Conservation (phyloP, 371 early-diverging fungal species). For the Rozella allomycis region DNA sequence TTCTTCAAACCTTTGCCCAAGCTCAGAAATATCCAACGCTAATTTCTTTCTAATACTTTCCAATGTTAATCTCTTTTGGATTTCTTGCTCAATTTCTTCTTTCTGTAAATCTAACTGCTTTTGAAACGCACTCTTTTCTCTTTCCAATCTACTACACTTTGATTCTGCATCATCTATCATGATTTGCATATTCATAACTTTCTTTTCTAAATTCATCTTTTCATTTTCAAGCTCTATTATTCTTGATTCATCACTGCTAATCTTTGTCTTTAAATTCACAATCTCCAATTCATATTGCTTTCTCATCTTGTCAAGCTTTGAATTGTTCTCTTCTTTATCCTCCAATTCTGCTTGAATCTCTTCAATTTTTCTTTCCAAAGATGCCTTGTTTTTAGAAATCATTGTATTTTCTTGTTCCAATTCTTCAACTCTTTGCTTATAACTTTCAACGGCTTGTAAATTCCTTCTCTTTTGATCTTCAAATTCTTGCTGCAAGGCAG, state of each 20-base stretch:
- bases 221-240: too few relatives aligned
- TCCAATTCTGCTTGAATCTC: conserved; percentile 18
- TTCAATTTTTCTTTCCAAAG: conserved; percentile 24
- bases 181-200: too few relatives aligned
- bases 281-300: too few relatives aligned
- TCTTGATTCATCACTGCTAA: too few relatives aligned
- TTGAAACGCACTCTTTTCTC: conserved; percentile 25
- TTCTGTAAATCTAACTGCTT: conserved; percentile 18
- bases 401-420: conserved; percentile 35
- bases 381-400: conserved; percentile 17
- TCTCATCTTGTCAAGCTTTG: too few relatives aligned
- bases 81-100: conserved; percentile 25
- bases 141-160: conserved; percentile 11
- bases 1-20: conserved; percentile 42
- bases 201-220: too few relatives aligned
- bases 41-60: conserved; percentile 30
- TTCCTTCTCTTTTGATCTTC: conserved; percentile 34
- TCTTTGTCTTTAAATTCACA: too few relatives aligned
- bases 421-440: conserved; percentile 34
- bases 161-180: conserved; percentile 35
- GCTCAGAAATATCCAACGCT: conserved; percentile 37
- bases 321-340: too few relatives aligned
- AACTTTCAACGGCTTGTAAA: conserved; percentile 18
- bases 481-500: conserved; percentile 25
- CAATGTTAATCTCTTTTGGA: conserved; percentile 9